Evolutionary conservation across 1,284 basidiomycete species (phyloP), one percentile per base, ranked within the genome.

Genomic region (Ustilago loliicola): DNA sequence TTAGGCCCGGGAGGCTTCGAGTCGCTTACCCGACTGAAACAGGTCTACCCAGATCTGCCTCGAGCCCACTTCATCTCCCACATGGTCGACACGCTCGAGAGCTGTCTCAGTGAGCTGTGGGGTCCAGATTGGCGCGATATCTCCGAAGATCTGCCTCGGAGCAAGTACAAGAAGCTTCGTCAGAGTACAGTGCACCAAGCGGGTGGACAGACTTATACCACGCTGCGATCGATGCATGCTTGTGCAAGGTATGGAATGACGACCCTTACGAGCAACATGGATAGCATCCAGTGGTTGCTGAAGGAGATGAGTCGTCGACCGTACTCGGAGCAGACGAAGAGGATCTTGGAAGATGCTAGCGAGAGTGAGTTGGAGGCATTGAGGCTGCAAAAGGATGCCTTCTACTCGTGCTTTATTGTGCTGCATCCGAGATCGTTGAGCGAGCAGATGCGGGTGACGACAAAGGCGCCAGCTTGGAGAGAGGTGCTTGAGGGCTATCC

Each of bases 231-330:
- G 3, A 70, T 67, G 58, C 69, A 67, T 40, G 62, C 73, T 10
- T 69, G 74, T 27, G 66, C 65, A 21, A 29, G 68, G 1, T 64
- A 76, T 30, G 71, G 76, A 10, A 77, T 77, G 66, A 79, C 80
- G 27, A 77, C 79, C 38, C 42, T 80, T n/a, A 75, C 79, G 4
- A 79, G 74, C 36, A 81, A 81, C 50, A 71, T 79, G 60, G 65
- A 72, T 36, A 80, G 79, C 51, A 57, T 82, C 23, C 78, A 72
- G 59, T 82, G 79, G 80, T 71, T 82, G 50, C 58, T 81, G 38
- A 72, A 73, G 47, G 65, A 78, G 59, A 71, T 77, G 66, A 60
- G 58, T n/a, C 51, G 72, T 1, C 32, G 64, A 6, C 61, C 68
- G n/a, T 66, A 67, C 30, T 65, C 69, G 36, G 36, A 59, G 30